A percentile compares a stretch with the other conserved stretches of the same genome.
phyloP scores from a whole-genome alignment of 805 yeast species.

The Grigorovia humatica region DNA sequence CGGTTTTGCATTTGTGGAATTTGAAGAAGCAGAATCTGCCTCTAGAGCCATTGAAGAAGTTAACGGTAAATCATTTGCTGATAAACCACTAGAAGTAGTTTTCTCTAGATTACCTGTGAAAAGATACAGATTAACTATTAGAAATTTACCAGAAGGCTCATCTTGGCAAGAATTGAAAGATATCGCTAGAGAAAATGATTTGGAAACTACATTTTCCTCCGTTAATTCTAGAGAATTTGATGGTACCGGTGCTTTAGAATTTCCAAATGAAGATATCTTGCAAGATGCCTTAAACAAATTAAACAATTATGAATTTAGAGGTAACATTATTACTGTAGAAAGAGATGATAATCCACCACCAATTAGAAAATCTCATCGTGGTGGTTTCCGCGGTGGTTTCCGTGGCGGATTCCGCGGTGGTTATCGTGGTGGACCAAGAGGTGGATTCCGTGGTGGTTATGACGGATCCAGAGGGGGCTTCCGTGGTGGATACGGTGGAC shows the following conservation, averaged over 20 bases:
- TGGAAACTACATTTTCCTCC: slow-evolving; percentile 50
- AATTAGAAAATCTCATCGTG: slow-evolving; percentile 38
- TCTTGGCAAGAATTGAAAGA: slow-evolving; percentile 90
- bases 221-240: slow-evolving; percentile 37
- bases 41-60: slow-evolving; percentile 63
- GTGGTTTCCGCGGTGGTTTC: slow-evolving; percentile 33
- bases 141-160: slow-evolving; percentile 62
- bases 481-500: slow-evolving; percentile 35
- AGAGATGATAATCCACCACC: slow-evolving; percentile 56
- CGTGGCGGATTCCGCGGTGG: slow-evolving; percentile 42
- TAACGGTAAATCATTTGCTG: slow-evolving; percentile 59
- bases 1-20: slow-evolving; percentile 87
- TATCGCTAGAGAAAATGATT: slow-evolving; percentile 67
- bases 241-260: slow-evolving; percentile 39
- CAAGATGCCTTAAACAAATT: slow-evolving; percentile 63
- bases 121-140: slow-evolving; percentile 59
- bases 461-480: slow-evolving; percentile 36
- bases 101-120: slow-evolving; percentile 46
- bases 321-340: slow-evolving; percentile 60
- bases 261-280: slow-evolving; percentile 59
- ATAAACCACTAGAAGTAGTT: slow-evolving; percentile 37
- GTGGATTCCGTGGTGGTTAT: slow-evolving; percentile 31
- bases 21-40: slow-evolving; percentile 62
- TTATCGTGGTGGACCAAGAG: slow-evolving; percentile 22
- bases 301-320: slow-evolving; percentile 63